Percentiles rank a stretch among this genome's conserved stretches.
phyloP scores from a whole-genome alignment of 2,329 filamentous ascomycete species.

The Ophiostoma ulmi region DNA sequence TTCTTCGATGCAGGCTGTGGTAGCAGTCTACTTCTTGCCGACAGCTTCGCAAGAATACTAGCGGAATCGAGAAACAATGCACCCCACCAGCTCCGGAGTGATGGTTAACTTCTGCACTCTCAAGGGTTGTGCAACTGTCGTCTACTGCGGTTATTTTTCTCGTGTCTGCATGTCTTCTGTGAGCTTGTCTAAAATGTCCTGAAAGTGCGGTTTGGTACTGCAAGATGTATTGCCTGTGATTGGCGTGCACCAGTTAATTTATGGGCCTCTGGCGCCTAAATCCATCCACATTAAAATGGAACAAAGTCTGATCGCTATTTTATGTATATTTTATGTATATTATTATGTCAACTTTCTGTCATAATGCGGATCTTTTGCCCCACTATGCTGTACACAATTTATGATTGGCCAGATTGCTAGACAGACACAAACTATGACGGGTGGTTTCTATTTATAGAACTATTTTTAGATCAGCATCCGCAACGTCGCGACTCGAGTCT shows the following conservation, averaged over 20 bases:
- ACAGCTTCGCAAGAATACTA: neutral
- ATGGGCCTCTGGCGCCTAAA: neutral
- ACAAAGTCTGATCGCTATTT: neutral
- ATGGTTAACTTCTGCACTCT: neutral
- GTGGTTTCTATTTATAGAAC: conserved; percentile 4
- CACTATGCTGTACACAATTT: neutral
- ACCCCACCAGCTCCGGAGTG: neutral
- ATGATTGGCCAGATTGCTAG: neutral
- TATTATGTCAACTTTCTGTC: neutral
- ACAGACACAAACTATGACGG: neutral
- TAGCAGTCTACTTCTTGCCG: neutral
- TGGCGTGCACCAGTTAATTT: neutral
- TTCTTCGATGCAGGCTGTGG: neutral
- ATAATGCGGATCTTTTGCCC: neutral
- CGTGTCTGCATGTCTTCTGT: too few relatives aligned
- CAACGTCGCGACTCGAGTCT: neutral
- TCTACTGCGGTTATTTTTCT: neutral
- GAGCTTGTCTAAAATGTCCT: too few relatives aligned
- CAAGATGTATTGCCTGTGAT: neutral
- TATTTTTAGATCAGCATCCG: neutral
- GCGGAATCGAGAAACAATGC: neutral
- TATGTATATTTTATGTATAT: neutral
- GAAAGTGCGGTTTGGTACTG: neutral
- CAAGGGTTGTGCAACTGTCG: neutral
- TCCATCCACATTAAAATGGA: neutral